Conservation (phyloP, 2,329 filamentous ascomycete species). For the Aspergillus bombycis region DNA sequence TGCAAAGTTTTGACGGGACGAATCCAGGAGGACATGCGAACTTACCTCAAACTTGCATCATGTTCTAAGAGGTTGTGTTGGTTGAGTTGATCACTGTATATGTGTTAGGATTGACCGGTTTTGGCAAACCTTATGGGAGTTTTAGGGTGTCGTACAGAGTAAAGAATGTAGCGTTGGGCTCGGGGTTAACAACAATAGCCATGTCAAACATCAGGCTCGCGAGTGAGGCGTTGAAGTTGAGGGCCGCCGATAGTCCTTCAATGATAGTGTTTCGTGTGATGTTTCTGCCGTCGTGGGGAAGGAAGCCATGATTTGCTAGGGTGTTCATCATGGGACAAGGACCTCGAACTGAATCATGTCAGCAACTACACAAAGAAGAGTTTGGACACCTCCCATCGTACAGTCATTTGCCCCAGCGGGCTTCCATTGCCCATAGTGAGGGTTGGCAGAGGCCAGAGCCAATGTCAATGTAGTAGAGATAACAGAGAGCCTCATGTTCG, state of each 20-base stretch:
- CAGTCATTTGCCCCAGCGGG: neutral
- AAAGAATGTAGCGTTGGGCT: slow-evolving; percentile 25
- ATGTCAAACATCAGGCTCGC: slow-evolving; percentile 24
- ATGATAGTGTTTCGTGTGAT: slow-evolving; percentile 31
- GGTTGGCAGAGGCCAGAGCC: neutral
- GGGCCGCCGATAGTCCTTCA: slow-evolving; percentile 4
- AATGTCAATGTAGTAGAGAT: neutral
- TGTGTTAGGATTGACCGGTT: neutral
- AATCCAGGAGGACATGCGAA: neutral
- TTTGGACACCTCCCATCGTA: neutral
- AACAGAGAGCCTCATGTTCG: neutral
- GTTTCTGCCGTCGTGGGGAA: slow-evolving; percentile 51
- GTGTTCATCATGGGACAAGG: slow-evolving; percentile 59
- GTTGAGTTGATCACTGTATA: slow-evolving; percentile 25
- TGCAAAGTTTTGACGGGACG: neutral
- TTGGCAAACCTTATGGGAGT: neutral
- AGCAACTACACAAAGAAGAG: neutral
- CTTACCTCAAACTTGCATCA: slow-evolving; percentile 29
- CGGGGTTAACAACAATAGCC: slow-evolving; percentile 22
- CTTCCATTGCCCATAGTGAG: slow-evolving; percentile 1
- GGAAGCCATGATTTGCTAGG: slow-evolving; percentile 55
- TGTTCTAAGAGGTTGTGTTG: slow-evolving; percentile 26
- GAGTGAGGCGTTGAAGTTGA: slow-evolving; percentile 25
- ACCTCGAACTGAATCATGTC: slow-evolving; percentile 21
- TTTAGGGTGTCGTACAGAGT: slow-evolving; percentile 15